These are phyloP conservation scores for Pleurotus djamor DNA, from an alignment of 768 basidiomycete genomes.

Conservation along the genomic window DNA sequence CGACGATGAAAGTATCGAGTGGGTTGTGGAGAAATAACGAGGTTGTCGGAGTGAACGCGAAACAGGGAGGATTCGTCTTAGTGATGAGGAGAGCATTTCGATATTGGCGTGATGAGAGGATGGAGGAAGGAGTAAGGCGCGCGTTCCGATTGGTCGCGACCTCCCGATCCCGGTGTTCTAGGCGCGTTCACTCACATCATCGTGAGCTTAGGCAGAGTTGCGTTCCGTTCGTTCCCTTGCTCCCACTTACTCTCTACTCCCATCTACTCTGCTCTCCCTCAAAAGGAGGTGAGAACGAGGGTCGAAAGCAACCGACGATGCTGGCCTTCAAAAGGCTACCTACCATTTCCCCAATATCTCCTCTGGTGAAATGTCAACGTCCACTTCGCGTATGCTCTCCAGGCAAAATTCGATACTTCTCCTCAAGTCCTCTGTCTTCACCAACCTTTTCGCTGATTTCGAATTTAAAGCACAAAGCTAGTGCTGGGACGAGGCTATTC, in stretches of 20 bases:
- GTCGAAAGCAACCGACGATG: neutral
- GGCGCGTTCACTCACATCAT: too few relatives aligned
- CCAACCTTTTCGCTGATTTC: too few relatives aligned
- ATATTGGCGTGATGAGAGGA: neutral
- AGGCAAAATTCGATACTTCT: neutral
- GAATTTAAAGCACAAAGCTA: too few relatives aligned
- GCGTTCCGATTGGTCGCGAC: neutral
- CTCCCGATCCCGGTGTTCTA: neutral
- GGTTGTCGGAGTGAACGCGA: conserved; percentile 18
- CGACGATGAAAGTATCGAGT: too few relatives aligned
- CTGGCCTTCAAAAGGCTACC: neutral
- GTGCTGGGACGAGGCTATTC: neutral
- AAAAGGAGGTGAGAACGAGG: too few relatives aligned
- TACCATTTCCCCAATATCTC: neutral
- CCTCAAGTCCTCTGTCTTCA: neutral
- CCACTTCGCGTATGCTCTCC: too few relatives aligned
- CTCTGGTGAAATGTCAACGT: neutral
- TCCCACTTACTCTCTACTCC: too few relatives aligned
- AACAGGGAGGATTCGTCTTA: conserved; percentile 30
- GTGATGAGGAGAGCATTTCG: conserved; percentile 22
- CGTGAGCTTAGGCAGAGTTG: too few relatives aligned
- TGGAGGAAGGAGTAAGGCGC: conserved; percentile 3
- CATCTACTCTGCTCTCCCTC: too few relatives aligned
- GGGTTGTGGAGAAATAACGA: too few relatives aligned
- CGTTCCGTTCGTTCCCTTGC: too few relatives aligned